phyloP scores from a whole-genome alignment of 1,284 basidiomycete genomes.

The Moesziomyces antarcticus region DNA sequence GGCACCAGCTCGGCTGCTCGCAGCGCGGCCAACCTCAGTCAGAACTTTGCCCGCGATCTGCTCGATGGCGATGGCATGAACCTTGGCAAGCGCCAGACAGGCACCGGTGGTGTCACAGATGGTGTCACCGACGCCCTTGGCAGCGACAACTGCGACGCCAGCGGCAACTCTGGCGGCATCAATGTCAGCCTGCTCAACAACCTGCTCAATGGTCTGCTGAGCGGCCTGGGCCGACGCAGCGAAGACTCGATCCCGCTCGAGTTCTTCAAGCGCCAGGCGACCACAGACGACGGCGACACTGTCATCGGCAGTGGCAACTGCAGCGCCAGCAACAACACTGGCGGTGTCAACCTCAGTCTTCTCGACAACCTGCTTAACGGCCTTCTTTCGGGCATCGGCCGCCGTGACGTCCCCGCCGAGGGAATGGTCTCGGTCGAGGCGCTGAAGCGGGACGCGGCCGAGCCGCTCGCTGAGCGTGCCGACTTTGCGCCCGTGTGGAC shows the following conservation, averaged over 20 bases:
- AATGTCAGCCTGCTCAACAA: slow-evolving; percentile 54
- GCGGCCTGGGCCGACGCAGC: slow-evolving; percentile 27
- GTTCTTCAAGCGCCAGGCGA: slow-evolving; percentile 32
- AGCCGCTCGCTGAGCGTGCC: slow-evolving; percentile 26
- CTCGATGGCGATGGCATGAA: slow-evolving; percentile 49
- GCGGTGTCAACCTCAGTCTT: slow-evolving; percentile 48
- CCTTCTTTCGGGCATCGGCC: slow-evolving; percentile 35
- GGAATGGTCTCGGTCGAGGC: slow-evolving; percentile 18
- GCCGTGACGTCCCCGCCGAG: slow-evolving; percentile 19
- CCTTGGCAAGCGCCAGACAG: slow-evolving; percentile 33
- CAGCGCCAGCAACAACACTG: slow-evolving; percentile 39
- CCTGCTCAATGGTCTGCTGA: slow-evolving; percentile 50
- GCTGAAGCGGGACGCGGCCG: slow-evolving; percentile 22
- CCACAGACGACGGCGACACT: slow-evolving; percentile 9
- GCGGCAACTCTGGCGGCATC: slow-evolving; percentile 44
- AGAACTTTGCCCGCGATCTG: slow-evolving; percentile 36
- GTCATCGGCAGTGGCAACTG: slow-evolving; percentile 35
- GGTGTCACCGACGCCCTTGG: slow-evolving; percentile 5
- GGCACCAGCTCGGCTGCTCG: slow-evolving; percentile 25
- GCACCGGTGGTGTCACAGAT: slow-evolving; percentile 3
- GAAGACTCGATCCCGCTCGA: slow-evolving; percentile 20
- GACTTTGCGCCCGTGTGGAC: slow-evolving; percentile 54
- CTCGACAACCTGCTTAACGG: slow-evolving; percentile 54
- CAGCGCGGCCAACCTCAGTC: slow-evolving; percentile 45
- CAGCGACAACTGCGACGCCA: slow-evolving; percentile 40